Evolutionary conservation across 2,329 filamentous ascomycete genomes (phyloP).

Genomic region (Alternaria sp.): DNA sequence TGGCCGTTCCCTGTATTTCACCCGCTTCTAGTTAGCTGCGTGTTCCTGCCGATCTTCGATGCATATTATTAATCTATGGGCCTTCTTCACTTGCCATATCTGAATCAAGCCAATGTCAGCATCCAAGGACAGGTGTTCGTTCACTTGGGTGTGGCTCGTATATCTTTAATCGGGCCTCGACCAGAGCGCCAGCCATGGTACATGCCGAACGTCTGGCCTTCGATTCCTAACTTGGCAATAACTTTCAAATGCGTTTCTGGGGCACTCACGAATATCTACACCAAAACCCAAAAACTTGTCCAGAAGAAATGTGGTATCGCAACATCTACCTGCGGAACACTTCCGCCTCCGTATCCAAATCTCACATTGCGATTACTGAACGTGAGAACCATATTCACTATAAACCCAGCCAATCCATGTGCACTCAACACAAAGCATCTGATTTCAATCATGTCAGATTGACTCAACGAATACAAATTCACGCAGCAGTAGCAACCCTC

Average conservation of each 20-base stretch:
- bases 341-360: background rate
- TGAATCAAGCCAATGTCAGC: conserved; percentile 7
- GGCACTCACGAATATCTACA: background rate
- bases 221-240: background rate
- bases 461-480: background rate
- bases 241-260: background rate
- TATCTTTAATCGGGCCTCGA: background rate
- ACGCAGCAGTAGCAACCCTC: conserved; percentile 9
- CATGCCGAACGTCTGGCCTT: background rate
- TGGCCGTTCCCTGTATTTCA: background rate
- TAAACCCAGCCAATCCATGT: background rate
- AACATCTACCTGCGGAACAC: background rate
- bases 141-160: background rate
- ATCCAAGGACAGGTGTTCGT: conserved; percentile 41
- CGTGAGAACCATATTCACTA: background rate
- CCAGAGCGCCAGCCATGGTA: background rate
- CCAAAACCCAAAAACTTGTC: background rate
- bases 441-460: background rate
- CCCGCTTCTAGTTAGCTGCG: conserved; percentile 25
- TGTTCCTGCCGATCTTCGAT: conserved; percentile 21
- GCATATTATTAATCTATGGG: conserved; percentile 39
- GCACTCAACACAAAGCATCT: background rate
- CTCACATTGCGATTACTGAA: background rate
- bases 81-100: conserved; percentile 15
- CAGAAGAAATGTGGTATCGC: background rate